Evolutionary conservation across 1,284 basidiomycete genomes (phyloP).

Genomic region (Sparassis latifolia): DNA sequence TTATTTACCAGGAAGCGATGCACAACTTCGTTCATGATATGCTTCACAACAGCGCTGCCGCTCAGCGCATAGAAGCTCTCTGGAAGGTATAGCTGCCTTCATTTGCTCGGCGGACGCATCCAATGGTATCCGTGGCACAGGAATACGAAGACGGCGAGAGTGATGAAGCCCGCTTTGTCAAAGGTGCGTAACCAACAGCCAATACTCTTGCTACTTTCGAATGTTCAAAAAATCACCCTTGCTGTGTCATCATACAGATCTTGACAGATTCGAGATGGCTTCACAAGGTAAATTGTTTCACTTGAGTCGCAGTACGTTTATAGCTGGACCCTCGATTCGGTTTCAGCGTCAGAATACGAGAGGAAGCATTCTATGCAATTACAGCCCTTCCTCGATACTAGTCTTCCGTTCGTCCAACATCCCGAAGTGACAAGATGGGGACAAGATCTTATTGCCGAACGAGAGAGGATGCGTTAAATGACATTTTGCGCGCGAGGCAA

Average conservation of each 20-base stretch:
- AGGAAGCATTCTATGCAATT: slow-evolving; percentile 39
- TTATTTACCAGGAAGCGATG: slow-evolving; percentile 70
- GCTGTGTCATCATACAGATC: slow-evolving; percentile 40
- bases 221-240: too few relatives aligned
- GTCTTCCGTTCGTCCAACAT: slow-evolving; percentile 67
- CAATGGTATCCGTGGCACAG: slow-evolving; percentile 28
- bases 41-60: slow-evolving; percentile 77
- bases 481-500: too few relatives aligned
- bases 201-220: too few relatives aligned
- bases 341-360: slow-evolving; percentile 69
- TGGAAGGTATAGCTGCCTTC: slow-evolving; percentile 57
- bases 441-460: slow-evolving; percentile 52
- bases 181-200: slow-evolving; percentile 46
- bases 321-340: too few relatives aligned
- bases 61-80: slow-evolving; percentile 69
- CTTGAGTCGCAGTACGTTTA: neutral
- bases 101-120: neutral
- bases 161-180: slow-evolving; percentile 86
- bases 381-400: slow-evolving; percentile 72
- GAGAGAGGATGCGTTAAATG: slow-evolving; percentile 15
- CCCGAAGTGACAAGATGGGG: slow-evolving; percentile 78
- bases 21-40: slow-evolving; percentile 86
- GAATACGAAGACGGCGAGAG: slow-evolving; percentile 88
- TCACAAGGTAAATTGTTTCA: slow-evolving; percentile 53
- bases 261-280: slow-evolving; percentile 92